Percentiles rank a stretch among this genome's conserved stretches.
phyloP scores from a whole-genome alignment of 1,284 basidiomycete species.

The Peniophora sp. region DNA sequence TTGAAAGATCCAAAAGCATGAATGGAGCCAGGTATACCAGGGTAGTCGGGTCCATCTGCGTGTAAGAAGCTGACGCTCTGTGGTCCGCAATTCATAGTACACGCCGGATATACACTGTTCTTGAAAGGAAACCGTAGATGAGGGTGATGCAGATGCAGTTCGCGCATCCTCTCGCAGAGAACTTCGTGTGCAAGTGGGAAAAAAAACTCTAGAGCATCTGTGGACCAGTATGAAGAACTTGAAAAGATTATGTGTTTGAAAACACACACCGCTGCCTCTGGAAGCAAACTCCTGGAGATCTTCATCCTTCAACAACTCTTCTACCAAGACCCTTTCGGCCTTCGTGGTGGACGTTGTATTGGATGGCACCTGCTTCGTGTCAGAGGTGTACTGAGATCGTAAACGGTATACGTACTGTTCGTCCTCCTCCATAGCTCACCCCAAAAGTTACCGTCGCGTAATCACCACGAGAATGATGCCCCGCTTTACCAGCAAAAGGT shows the following conservation, averaged over 20 bases:
- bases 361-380: too few species aligned
- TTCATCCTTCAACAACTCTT: neutral
- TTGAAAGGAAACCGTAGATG: neutral
- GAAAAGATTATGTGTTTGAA: neutral
- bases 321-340: neutral
- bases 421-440: too few species aligned
- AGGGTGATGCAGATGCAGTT: neutral
- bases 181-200: neutral
- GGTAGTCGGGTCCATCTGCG: slow-evolving; percentile 13
- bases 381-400: too few species aligned
- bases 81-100: slow-evolving; percentile 16
- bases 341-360: too few species aligned
- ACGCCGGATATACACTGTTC: slow-evolving; percentile 11
- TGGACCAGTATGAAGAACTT: neutral
- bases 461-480: too few species aligned
- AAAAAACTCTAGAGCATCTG: neutral
- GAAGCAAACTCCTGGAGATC: neutral
- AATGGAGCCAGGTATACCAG: slow-evolving; percentile 16
- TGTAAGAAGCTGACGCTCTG: slow-evolving; percentile 7
- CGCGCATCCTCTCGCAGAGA: neutral
- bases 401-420: too few species aligned
- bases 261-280: neutral
- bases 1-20: slow-evolving; percentile 17
- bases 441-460: too few species aligned
- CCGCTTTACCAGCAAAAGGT: too few species aligned